phyloP scores from a whole-genome alignment of 2,329 filamentous ascomycete species.

The Botrytis fragariae region DNA sequence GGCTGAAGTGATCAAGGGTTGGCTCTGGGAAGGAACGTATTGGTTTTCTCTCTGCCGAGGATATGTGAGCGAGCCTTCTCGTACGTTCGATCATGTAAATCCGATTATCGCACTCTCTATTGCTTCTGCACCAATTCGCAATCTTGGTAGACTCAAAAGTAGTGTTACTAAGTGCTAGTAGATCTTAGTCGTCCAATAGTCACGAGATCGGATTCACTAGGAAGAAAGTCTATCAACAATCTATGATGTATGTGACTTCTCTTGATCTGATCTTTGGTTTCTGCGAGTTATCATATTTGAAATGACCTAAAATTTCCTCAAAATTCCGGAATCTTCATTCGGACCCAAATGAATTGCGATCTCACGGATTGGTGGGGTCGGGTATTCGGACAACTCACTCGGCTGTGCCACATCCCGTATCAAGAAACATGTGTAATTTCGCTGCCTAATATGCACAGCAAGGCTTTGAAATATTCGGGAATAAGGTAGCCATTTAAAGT shows the following conservation, averaged over 20 bases:
- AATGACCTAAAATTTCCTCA: not conserved
- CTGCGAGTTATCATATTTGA: not conserved
- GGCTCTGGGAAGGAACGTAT: not conserved
- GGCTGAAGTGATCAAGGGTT: not conserved
- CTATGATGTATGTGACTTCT: not conserved
- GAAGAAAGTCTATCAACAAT: not conserved
- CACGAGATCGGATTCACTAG: not conserved
- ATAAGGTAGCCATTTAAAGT: not conserved
- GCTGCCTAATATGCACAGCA: conserved; percentile 1
- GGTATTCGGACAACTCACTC: not conserved
- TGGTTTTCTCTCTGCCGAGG: not conserved
- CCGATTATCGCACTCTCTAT: not conserved
- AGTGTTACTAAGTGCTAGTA: not conserved
- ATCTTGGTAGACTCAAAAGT: not conserved
- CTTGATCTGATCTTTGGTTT: not conserved
- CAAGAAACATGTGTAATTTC: not conserved
- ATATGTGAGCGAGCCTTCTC: not conserved
- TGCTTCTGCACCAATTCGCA: not conserved
- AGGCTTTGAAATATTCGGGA: not conserved
- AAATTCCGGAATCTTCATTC: not conserved
- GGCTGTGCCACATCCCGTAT: not conserved
- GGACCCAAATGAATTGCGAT: not conserved
- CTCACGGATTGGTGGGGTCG: not conserved
- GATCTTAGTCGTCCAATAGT: not conserved
- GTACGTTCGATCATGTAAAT: not conserved